A percentile compares a stretch with the other conserved stretches of the same genome.
These are phyloP conservation scores for Apostasia ramifera DNA, from an alignment of 106 monocot species.

Conservation along the genomic window DNA sequence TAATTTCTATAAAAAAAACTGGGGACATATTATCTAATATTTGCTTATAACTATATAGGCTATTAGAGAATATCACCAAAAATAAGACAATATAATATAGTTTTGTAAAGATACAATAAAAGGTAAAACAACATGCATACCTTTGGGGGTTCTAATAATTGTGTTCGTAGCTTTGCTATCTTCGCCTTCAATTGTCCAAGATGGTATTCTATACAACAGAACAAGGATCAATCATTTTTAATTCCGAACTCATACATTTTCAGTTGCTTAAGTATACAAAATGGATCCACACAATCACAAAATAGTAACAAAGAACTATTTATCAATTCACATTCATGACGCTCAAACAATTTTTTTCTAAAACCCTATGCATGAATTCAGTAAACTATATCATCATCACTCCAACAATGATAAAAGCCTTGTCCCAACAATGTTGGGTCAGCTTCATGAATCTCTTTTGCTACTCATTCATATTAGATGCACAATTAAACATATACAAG, in stretches of 20 bases:
- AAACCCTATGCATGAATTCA: no score
- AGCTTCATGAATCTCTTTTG: not conserved
- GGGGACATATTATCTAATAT: no score
- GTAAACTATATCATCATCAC: not conserved
- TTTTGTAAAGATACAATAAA: not conserved
- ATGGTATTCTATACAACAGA: slow-evolving; percentile 74
- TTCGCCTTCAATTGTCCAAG: slow-evolving; percentile 99
- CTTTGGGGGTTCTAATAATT: slow-evolving; percentile 96
- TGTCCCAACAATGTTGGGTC: not conserved
- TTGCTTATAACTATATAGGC: not conserved
- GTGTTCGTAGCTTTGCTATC: slow-evolving; percentile 95
- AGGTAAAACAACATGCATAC: slow-evolving; percentile 20
- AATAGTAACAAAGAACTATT: no score
- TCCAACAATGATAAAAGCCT: not conserved
- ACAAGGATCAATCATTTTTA: not conserved
- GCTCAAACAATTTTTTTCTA: no score
- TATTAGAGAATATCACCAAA: not conserved
- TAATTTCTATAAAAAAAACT: no score
- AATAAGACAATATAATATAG: not conserved
- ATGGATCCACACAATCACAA: no score
- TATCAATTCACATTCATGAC: no score
- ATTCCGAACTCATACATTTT: not conserved
- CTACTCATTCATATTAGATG: no score
- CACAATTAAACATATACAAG: no score
- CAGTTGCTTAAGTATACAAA: not conserved